phyloP scores from a whole-genome alignment of 2,329 filamentous ascomycete genomes.

The Hymenoscyphus albidus region DNA sequence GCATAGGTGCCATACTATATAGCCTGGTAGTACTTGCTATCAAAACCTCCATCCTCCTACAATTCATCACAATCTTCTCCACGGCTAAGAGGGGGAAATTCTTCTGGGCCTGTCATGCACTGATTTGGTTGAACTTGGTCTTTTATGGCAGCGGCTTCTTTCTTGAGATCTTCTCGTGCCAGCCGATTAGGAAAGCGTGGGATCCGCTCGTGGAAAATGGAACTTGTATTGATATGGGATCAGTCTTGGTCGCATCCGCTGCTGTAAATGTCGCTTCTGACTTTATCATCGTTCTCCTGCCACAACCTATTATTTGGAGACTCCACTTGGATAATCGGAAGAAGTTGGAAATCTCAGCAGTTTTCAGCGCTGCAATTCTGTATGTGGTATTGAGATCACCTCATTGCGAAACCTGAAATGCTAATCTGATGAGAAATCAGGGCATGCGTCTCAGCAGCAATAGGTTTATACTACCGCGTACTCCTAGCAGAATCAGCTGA shows the following conservation, averaged over 20 bases:
- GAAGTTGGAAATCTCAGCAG: neutral
- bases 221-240: neutral
- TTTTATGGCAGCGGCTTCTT: neutral
- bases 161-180: constrained; percentile 5
- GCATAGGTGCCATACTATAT: neutral
- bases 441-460: constrained; percentile 1
- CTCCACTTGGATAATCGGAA: neutral
- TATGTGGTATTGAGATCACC: neutral
- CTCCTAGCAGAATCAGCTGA: neutral
- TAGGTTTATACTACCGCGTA: constrained; percentile 5
- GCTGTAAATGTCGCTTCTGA: constrained; percentile 5
- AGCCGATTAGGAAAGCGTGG: constrained; percentile 3
- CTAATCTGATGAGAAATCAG: neutral
- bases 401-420: neutral
- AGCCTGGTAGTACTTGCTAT: neutral
- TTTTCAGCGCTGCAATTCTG: constrained; percentile 1
- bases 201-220: neutral
- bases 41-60: neutral
- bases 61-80: neutral
- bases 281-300: constrained; percentile 4
- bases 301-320: constrained; percentile 7
- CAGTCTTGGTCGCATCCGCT: neutral
- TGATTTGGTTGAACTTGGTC: constrained; percentile 5
- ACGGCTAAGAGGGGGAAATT: neutral
- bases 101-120: constrained; percentile 4